These are phyloP conservation scores for Malassezia dermatis DNA, from an alignment of 1,284 basidiomycete species.

Conservation along the genomic window DNA sequence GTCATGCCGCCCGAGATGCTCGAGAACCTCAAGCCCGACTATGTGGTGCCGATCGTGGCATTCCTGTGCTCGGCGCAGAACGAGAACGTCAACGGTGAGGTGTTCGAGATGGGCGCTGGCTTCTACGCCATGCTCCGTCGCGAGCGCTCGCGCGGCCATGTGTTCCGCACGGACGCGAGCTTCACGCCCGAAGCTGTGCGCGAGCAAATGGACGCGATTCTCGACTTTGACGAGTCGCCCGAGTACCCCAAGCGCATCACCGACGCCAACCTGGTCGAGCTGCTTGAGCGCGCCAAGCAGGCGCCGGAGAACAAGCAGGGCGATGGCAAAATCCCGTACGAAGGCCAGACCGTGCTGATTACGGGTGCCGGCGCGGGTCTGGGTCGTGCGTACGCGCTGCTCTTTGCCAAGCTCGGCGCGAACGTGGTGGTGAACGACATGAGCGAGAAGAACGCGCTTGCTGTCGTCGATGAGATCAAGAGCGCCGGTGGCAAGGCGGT, in stretches of 20 bases:
- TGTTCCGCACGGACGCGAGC: constrained; percentile 79
- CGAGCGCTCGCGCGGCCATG: constrained; percentile 72
- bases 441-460: constrained; percentile 67
- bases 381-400: constrained; percentile 78
- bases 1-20: constrained; percentile 97
- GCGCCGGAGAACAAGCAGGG: constrained; percentile 65
- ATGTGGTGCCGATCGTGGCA: constrained; percentile 69
- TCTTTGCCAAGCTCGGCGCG: constrained; percentile 81
- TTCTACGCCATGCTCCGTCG: constrained; percentile 85
- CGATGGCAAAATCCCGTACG: constrained; percentile 62
- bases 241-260: constrained; percentile 63
- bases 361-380: constrained; percentile 62
- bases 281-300: constrained; percentile 61
- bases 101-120: constrained; percentile 90
- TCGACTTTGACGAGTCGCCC: constrained; percentile 63
- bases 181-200: constrained; percentile 82
- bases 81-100: constrained; percentile 64
- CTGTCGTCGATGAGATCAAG: constrained; percentile 76
- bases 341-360: constrained; percentile 81
- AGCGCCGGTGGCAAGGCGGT: constrained; percentile 80
- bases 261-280: constrained; percentile 55
- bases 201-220: constrained; percentile 54
- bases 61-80: constrained; percentile 43
- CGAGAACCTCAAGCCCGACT: constrained; percentile 80
- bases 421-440: constrained; percentile 97